Conservation (phyloP, 331 rosid species). For the Saraca asoca region DNA sequence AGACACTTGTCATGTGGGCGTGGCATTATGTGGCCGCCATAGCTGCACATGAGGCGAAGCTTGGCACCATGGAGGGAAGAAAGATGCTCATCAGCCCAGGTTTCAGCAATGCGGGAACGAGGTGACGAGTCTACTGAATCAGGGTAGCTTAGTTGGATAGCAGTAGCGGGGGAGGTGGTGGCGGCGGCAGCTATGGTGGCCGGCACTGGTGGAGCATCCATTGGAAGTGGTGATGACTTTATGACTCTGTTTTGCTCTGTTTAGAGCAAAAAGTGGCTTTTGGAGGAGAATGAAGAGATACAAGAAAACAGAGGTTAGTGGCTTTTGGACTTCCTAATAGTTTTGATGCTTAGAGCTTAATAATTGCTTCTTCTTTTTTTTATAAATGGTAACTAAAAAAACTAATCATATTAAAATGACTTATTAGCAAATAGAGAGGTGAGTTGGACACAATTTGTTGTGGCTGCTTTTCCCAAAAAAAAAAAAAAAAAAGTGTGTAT, state of each 20-base stretch:
- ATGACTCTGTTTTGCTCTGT: neutral
- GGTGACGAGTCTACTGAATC: slow-evolving; percentile 65
- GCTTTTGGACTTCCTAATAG: too few relatives aligned
- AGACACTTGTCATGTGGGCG: slow-evolving; percentile 93
- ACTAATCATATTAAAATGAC: too few relatives aligned
- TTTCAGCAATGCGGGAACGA: slow-evolving; percentile 52
- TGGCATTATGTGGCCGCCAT: slow-evolving; percentile 93
- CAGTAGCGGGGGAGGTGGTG: too few relatives aligned
- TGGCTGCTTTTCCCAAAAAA: too few relatives aligned
- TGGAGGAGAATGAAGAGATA: slow-evolving; percentile 30
- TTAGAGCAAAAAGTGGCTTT: neutral
- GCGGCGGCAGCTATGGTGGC: slow-evolving; percentile 30
- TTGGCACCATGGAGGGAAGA: slow-evolving; percentile 67
- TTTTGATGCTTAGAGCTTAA: too few relatives aligned
- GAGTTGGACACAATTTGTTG: too few relatives aligned
- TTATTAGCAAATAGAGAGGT: too few relatives aligned
- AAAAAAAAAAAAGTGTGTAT: too few relatives aligned
- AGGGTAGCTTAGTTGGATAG: slow-evolving; percentile 43
- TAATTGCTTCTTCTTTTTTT: too few relatives aligned
- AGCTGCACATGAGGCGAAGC: slow-evolving; percentile 95
- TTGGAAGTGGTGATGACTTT: slow-evolving; percentile 12
- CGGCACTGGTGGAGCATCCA: slow-evolving; percentile 52
- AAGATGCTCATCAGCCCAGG: slow-evolving; percentile 55
- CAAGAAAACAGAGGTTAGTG: neutral
- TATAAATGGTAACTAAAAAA: too few relatives aligned